Evolutionary conservation across 805 yeast genomes (phyloP).

Genomic region (Candida tammaniensis): DNA sequence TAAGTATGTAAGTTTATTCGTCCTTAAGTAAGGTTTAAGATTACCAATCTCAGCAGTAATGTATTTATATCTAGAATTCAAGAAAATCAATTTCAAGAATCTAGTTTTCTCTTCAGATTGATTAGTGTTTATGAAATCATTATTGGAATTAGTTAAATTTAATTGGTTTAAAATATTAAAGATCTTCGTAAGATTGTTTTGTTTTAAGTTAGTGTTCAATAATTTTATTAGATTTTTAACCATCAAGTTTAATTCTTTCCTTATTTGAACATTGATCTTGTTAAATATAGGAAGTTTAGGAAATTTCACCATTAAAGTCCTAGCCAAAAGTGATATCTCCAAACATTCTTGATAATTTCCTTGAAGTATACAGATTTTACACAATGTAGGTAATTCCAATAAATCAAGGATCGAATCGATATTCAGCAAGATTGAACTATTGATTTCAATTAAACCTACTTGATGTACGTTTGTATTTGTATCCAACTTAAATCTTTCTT

Average conservation of each 20-base stretch:
- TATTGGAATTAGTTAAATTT: conserved; percentile 62
- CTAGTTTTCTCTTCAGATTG: conserved; percentile 43
- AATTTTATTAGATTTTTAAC: conserved; percentile 64
- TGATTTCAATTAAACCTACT: conserved; percentile 18
- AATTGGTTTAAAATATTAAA: conserved; percentile 72
- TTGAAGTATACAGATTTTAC: conserved; percentile 77
- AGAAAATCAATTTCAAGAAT: conserved; percentile 50
- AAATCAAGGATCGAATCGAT: conserved; percentile 74
- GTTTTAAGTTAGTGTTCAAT: conserved; percentile 72
- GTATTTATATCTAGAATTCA: conserved; percentile 68
- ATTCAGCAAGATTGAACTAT: conserved; percentile 48
- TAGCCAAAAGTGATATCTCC: conserved; percentile 73
- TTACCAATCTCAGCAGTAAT: conserved; percentile 59
- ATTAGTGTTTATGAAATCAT: conserved; percentile 72
- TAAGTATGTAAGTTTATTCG: conserved; percentile 57
- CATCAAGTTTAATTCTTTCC: conserved; percentile 61
- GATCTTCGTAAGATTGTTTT: conserved; percentile 75
- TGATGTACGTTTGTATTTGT: conserved; percentile 22
- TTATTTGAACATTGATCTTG: conserved; percentile 50
- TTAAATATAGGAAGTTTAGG: conserved; percentile 55
- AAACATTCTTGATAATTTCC: conserved; percentile 90
- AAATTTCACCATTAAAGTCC: conserved; percentile 66
- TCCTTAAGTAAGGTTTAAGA: conserved; percentile 52
- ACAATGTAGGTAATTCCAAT: conserved; percentile 78
- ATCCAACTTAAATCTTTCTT: conserved; percentile 4